Evolutionary conservation across 371 early-diverging fungal genomes (phyloP).

Genomic region (Lichtheimia corymbifera): DNA sequence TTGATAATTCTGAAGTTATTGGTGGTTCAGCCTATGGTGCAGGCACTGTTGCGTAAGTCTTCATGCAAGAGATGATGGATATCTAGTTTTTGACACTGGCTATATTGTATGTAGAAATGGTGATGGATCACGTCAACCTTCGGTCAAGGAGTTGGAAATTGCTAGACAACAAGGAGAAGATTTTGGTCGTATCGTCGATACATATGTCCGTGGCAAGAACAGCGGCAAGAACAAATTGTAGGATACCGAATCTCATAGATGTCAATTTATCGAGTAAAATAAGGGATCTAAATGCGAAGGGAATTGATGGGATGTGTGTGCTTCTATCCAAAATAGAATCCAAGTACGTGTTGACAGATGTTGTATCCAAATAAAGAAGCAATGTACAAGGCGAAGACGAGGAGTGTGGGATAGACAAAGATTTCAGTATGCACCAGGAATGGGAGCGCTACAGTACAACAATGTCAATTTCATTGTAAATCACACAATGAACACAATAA

Average conservation of each 20-base stretch:
- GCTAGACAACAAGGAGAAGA: constrained; percentile 50
- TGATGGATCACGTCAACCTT: constrained; percentile 51
- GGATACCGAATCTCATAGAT: too few species aligned
- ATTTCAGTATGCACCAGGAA: constrained; percentile 85
- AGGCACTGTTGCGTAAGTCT: constrained; percentile 14
- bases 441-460: constrained; percentile 63
- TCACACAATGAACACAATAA: not conserved
- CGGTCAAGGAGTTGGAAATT: constrained; percentile 61
- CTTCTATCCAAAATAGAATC: constrained; percentile 63
- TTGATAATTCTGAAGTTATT: constrained; percentile 21
- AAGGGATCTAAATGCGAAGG: too few species aligned
- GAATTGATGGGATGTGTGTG: too few species aligned
- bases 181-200: constrained; percentile 19
- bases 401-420: constrained; percentile 82
- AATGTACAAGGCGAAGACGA: constrained; percentile 69
- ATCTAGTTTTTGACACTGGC: not conserved
- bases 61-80: not conserved
- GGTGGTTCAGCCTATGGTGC: constrained; percentile 59
- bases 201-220: constrained; percentile 13
- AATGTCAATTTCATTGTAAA: not conserved
- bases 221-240: not conserved
- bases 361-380: constrained; percentile 81
- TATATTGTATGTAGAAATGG: constrained; percentile 8
- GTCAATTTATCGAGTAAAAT: too few species aligned
- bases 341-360: constrained; percentile 70